phyloP scores from a whole-genome alignment of 1,284 basidiomycete species.

The Agroathelia rolfsii region DNA sequence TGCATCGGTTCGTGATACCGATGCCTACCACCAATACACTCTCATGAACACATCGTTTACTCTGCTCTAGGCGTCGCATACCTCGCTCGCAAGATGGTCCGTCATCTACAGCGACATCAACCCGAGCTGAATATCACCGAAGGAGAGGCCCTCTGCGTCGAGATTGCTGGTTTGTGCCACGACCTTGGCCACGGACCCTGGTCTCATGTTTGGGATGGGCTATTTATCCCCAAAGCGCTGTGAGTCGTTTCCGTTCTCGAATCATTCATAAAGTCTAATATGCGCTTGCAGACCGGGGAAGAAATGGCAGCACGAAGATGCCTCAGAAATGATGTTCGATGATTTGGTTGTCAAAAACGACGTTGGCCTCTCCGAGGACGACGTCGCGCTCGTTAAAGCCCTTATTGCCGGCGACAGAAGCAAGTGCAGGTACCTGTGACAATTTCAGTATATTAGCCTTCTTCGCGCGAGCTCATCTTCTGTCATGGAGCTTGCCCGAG shows the following conservation, averaged over 20 bases:
- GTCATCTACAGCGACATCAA: conserved; percentile 46
- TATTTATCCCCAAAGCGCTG: conserved; percentile 41
- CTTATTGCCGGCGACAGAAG: conserved; percentile 35
- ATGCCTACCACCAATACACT: no score
- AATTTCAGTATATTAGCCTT: no score
- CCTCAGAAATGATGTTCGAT: conserved; percentile 53
- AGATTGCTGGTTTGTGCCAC: conserved; percentile 46
- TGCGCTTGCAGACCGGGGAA: no score
- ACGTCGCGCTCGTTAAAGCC: conserved; percentile 39
- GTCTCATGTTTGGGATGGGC: conserved; percentile 47
- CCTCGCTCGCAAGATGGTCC: conserved; percentile 51
- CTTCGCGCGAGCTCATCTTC: neutral
- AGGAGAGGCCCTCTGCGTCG: conserved; percentile 51
- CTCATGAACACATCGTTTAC: no score
- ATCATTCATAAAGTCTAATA: no score
- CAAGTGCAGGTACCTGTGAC: conserved; percentile 24
- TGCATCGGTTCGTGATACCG: no score
- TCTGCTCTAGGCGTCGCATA: conserved; percentile 62
- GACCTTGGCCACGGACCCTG: conserved; percentile 52
- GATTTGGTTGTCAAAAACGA: conserved; percentile 35
- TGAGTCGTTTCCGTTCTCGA: conserved; percentile 17
- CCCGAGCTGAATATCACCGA: conserved; percentile 54
- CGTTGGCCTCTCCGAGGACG: conserved; percentile 27
- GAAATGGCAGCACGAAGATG: conserved; percentile 44
- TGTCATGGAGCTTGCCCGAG: conserved; percentile 10